A percentile compares a stretch with the other conserved stretches of the same genome.
Conservation (phyloP, 345 rosid species). For the Salix koriyanagi region DNA sequence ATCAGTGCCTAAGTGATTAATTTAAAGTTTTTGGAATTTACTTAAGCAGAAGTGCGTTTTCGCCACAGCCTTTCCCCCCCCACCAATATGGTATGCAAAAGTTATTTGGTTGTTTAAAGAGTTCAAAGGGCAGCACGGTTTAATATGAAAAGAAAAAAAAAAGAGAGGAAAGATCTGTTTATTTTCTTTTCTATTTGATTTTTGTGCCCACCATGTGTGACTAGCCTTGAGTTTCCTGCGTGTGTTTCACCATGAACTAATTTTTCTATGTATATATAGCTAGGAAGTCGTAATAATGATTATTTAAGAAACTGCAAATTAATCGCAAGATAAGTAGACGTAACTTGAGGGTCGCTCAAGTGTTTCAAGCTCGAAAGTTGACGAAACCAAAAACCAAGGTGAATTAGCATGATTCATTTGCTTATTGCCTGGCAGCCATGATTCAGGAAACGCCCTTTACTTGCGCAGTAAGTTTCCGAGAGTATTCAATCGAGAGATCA, state of each 20-base stretch:
- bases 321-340: neutral
- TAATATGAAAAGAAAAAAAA: no score
- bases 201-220: no score
- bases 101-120: no score
- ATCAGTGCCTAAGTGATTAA: neutral
- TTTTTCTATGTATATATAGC: neutral
- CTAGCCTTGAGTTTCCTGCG: no score
- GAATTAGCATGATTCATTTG: neutral
- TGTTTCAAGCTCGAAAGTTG: neutral
- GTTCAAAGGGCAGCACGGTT: no score
- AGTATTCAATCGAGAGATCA: neutral
- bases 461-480: constrained; percentile 2
- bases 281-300: neutral
- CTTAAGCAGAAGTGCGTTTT: no score
- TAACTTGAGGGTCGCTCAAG: constrained; percentile 6
- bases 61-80: neutral
- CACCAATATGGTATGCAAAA: neutral
- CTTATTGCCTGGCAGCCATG: constrained; percentile 4
- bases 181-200: no score
- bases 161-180: no score
- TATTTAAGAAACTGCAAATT: neutral
- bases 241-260: neutral
- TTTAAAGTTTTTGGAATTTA: neutral
- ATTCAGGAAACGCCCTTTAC: constrained; percentile 16
- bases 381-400: neutral